These are phyloP conservation scores for Talaromyces sp. DNA, from an alignment of 2,329 filamentous ascomycete genomes.

Conservation along the genomic window DNA sequence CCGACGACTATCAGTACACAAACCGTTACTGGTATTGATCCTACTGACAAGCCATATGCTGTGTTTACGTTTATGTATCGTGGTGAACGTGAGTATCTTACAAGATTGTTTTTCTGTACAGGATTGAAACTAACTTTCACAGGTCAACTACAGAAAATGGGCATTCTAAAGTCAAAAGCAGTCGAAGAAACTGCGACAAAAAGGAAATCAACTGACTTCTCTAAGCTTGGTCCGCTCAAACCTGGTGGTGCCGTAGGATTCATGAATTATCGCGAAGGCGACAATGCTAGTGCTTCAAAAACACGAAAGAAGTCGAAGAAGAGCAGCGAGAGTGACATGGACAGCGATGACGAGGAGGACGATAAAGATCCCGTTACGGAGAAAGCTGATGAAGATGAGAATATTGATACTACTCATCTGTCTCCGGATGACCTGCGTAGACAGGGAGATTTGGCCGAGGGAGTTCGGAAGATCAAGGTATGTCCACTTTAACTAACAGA, in stretches of 20 bases:
- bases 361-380: slow-evolving; percentile 47
- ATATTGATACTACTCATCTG: slow-evolving; percentile 46
- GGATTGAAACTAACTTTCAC: slow-evolving; percentile 5
- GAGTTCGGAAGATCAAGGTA: slow-evolving; percentile 62
- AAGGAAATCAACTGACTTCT: slow-evolving; percentile 80
- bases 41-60: slow-evolving; percentile 91
- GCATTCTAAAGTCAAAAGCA: slow-evolving; percentile 67
- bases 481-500: slow-evolving; percentile 19
- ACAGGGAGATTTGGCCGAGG: slow-evolving; percentile 59
- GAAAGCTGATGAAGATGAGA: slow-evolving; percentile 59
- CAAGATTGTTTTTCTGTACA: not conserved
- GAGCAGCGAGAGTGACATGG: slow-evolving; percentile 58
- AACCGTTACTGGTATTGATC: slow-evolving; percentile 97
- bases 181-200: slow-evolving; percentile 52
- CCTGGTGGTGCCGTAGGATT: slow-evolving; percentile 85
- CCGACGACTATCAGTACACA: slow-evolving; percentile 98
- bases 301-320: slow-evolving; percentile 60
- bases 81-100: slow-evolving; percentile 69
- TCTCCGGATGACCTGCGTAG: slow-evolving; percentile 57
- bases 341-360: slow-evolving; percentile 66
- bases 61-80: slow-evolving; percentile 97
- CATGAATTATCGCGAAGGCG: slow-evolving; percentile 73
- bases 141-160: slow-evolving; percentile 97
- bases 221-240: slow-evolving; percentile 76
- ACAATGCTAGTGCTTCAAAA: slow-evolving; percentile 43